phyloP scores from a whole-genome alignment of 2,329 filamentous ascomycete genomes.

The Lasiodiplodia sp. region DNA sequence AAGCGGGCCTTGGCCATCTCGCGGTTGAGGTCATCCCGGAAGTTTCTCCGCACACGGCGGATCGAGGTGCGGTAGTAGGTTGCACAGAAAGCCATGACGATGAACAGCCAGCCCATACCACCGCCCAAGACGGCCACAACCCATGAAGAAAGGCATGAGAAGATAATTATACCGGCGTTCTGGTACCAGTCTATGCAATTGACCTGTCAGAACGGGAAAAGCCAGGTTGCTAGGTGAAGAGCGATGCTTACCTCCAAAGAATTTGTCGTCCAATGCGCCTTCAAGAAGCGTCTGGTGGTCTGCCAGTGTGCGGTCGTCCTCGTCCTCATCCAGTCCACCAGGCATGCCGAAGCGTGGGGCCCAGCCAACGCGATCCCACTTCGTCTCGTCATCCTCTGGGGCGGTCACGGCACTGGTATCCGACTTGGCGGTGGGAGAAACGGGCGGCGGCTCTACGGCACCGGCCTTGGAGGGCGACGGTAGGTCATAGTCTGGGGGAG shows the following conservation, averaged over 20 bases:
- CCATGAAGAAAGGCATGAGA: slow-evolving; percentile 91
- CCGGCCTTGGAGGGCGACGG: slow-evolving; percentile 76
- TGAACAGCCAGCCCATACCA: slow-evolving; percentile 89
- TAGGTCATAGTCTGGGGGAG: slow-evolving; percentile 74
- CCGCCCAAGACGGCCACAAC: slow-evolving; percentile 87
- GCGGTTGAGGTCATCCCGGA: slow-evolving; percentile 89
- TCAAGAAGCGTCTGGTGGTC: slow-evolving; percentile 92
- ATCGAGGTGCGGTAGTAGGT: slow-evolving; percentile 98
- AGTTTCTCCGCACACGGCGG: slow-evolving; percentile 91
- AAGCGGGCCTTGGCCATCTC: slow-evolving; percentile 87
- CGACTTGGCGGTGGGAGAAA: slow-evolving; percentile 52
- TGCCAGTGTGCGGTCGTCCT: slow-evolving; percentile 70
- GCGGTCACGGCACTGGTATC: slow-evolving; percentile 39
- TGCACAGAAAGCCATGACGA: slow-evolving; percentile 89
- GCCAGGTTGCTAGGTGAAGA: background rate
- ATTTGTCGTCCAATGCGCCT: slow-evolving; percentile 81
- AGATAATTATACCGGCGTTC: slow-evolving; percentile 91
- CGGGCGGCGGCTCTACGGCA: slow-evolving; percentile 63
- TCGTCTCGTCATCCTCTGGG: slow-evolving; percentile 58
- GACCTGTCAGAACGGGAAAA: background rate
- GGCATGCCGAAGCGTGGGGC: slow-evolving; percentile 77
- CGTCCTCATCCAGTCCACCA: slow-evolving; percentile 56
- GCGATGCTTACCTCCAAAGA: slow-evolving; percentile 75
- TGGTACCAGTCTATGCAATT: slow-evolving; percentile 85
- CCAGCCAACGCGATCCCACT: slow-evolving; percentile 76